Conservation (phyloP, 2,329 filamentous ascomycete genomes). For the Colletotrichum orchidophilum region DNA sequence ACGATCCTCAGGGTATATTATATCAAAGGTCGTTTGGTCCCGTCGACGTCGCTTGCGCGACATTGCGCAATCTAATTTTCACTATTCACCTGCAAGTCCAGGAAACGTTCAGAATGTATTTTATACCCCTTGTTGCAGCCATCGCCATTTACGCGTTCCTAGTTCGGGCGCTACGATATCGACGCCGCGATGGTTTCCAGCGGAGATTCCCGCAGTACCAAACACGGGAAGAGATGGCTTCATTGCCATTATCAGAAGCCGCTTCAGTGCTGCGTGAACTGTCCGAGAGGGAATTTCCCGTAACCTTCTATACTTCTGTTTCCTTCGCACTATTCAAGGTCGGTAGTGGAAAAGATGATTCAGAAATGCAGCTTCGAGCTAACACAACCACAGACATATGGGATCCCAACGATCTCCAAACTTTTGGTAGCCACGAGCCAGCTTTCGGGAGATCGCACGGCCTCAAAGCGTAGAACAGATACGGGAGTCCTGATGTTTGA, state of each 20-base stretch:
- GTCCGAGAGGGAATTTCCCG: conserved; percentile 64
- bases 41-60: not conserved
- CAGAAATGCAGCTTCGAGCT: not conserved
- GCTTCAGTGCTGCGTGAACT: conserved; percentile 50
- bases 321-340: conserved; percentile 69
- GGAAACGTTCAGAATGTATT: not conserved
- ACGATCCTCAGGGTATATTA: not conserved
- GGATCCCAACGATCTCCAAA: conserved; percentile 62
- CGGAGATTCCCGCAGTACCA: not conserved
- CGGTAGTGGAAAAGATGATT: not conserved
- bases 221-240: conserved; percentile 22
- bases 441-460: conserved; percentile 50
- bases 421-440: conserved; percentile 60
- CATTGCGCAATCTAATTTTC: not conserved
- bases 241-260: conserved; percentile 18
- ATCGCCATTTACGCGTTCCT: not conserved
- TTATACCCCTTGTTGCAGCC: not conserved
- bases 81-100: not conserved
- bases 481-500: conserved; percentile 60
- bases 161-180: not conserved
- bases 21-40: not conserved
- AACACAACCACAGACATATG: conserved; percentile 48
- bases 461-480: conserved; percentile 63
- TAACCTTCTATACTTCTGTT: conserved; percentile 57
- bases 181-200: conserved; percentile 11